Evolutionary conservation across 306 rosid species (phyloP), one percentile per base, ranked within the genome.

Genomic region (Trichosanthes truncata): DNA sequence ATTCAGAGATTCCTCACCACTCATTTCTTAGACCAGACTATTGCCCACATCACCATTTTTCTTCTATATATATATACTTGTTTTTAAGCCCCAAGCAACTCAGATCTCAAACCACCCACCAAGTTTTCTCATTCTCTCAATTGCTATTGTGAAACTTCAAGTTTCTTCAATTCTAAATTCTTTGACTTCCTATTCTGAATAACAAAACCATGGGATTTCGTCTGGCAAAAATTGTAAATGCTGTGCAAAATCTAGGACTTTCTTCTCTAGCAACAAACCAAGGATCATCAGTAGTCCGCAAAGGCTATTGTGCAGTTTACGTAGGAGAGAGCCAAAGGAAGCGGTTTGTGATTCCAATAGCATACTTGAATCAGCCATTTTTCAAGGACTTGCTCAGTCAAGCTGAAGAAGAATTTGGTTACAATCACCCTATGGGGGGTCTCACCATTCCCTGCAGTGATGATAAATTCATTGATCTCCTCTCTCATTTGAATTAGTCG

Each of bases 51-150:
- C 9, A n/a, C 29, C 65, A 3, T 26, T 55, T 35, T 76, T 49
- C 67, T 53, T 76, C 11, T 55, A 76, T 76, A 55, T 31, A 49
- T 36, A 41, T 4, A 21, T 49, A 71, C 77, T 12, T 61, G 72
- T 49, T 74, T 71, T 49, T 17, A 14, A 25, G 23, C 17, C 62
- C 43, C 8, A 74, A 74, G 61, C 78, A 29, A 74, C 61, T 51
- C 78, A 15, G 23, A 21, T 72, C 77, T 46, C 77, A 72, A 45
- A 72, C 62, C 36, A n/a, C 13, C 59, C 41, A 17, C 59, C 43
- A 73, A 74, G 59, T 20, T 65, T 74, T 74, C 78, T 74, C 56
- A 17, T 26, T 73, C 45, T 73, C 71, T 63, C 71, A 29, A 63
- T 33, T 71, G 76, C 76, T 10, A 45, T 25, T 43, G 38, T 45